Evolutionary conservation across 208 protist species (phyloP), one percentile per base, ranked within the genome.

Genomic region (Leishmania mexicana): DNA sequence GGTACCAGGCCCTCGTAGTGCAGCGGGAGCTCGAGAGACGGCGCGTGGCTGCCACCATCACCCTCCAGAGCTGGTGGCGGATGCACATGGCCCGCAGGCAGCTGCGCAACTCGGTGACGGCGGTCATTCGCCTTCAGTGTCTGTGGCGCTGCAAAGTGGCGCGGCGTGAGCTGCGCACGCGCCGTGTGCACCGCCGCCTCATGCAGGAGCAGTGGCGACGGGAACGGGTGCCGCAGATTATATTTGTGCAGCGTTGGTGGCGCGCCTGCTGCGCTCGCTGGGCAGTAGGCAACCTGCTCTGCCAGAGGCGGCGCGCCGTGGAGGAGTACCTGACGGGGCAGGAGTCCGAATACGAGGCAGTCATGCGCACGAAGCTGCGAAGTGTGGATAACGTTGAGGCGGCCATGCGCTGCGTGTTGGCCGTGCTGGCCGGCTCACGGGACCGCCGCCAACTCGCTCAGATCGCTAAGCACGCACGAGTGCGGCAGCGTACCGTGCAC

Each of bases 61-160:
- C 80, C 70, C 73, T 94, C 54, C 88, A 93, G 76, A 85, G 86
- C 68, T 90, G 81, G 65, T 90, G 92, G 87, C 83, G 89, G n/a
- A 89, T 91, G 89, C 73, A 67, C 45, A 57, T 75, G 13, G 65
- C 78, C 1, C 75, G 71, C 51, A 21, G 38, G 11, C 51, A 57
- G 19, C 42, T 84, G 13, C 17, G 64, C 19, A n/a, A 5, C 5
- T n/a, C 6, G n/a, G 31, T 75, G 53, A 21, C 75, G 11, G 78
- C 76, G 38, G 76, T 74, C 5, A 31, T 72, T 40, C 67, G 67
- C 57, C 49, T 85, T 38, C 78, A 83, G 80, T 73, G 81, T 6
- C 1, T 35, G 10, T 83, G 80, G 80, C 83, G 81, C 42, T 62
- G 83, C 31, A 51, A 58, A 47, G 47, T 75, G 35, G 77, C 68